A percentile compares a stretch with the other conserved stretches of the same genome.
Conservation (phyloP, 306 rosid genomes). For the Geum urbanum region DNA sequence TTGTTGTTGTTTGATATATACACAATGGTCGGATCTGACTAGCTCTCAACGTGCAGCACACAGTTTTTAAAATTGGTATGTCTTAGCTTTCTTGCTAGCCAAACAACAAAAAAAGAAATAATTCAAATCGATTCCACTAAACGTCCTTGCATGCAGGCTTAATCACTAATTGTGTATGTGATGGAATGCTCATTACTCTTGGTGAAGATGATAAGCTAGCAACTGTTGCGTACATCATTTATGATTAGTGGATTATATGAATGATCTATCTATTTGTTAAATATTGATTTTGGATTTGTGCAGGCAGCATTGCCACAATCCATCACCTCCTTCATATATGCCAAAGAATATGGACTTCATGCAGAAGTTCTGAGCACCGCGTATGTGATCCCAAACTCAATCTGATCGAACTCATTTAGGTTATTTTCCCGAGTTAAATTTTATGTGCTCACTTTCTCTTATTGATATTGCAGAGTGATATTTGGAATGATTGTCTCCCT, state of each 20-base stretch:
- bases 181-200: neutral
- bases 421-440: neutral
- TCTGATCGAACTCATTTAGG: neutral
- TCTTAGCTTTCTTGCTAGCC: neutral
- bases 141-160: neutral
- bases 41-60: constrained; percentile 13
- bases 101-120: neutral
- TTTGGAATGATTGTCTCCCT: constrained; percentile 79
- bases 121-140: neutral
- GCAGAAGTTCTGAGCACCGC: constrained; percentile 92
- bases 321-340: constrained; percentile 84
- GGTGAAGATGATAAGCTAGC: neutral
- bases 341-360: constrained; percentile 82
- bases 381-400: constrained; percentile 41
- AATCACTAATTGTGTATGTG: neutral
- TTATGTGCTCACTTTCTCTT: neutral
- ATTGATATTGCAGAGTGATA: constrained; percentile 61
- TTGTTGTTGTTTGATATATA: neutral
- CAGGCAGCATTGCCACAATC: constrained; percentile 97
- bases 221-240: neutral
- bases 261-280: neutral
- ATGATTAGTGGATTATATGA: neutral
- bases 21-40: constrained; percentile 12
- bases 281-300: neutral
- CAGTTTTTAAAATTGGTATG: neutral